These are phyloP conservation scores for Cryptococcus sp. DNA, from an alignment of 1,284 basidiomycete species.

Conservation along the genomic window DNA sequence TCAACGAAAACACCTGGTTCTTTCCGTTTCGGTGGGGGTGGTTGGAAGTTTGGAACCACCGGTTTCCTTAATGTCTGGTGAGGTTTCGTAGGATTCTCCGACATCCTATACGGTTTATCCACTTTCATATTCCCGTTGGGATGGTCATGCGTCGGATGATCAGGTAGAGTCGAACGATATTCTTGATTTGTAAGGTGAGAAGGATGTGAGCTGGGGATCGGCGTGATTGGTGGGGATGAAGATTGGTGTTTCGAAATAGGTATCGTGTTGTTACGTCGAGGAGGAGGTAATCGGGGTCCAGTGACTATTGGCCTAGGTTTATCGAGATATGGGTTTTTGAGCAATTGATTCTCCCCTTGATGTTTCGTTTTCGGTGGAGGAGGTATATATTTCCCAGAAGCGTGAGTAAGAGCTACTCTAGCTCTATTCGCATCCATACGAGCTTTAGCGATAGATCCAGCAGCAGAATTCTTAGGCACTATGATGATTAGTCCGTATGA, in stretches of 20 bases:
- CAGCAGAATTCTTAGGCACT: background rate
- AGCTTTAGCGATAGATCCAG: slow-evolving; percentile 29
- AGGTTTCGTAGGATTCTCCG: background rate
- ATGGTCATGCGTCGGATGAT: background rate
- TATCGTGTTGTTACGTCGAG: background rate
- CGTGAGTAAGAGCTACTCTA: slow-evolving; percentile 36
- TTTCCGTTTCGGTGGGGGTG: background rate
- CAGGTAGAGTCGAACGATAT: too few species aligned
- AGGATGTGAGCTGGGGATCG: background rate
- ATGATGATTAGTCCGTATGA: background rate
- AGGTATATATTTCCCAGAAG: slow-evolving; percentile 30
- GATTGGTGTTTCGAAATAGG: background rate
- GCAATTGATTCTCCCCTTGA: slow-evolving; percentile 6
- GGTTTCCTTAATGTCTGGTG: slow-evolving; percentile 7
- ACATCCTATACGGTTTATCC: background rate
- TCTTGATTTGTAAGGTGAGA: background rate
- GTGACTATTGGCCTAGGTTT: background rate
- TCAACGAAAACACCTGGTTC: slow-evolving; percentile 3
- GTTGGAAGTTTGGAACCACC: slow-evolving; percentile 11
- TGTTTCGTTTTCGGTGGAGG: slow-evolving; percentile 8
- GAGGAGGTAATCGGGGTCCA: background rate
- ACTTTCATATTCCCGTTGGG: background rate
- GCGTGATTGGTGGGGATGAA: slow-evolving; percentile 9
- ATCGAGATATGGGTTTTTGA: slow-evolving; percentile 20
- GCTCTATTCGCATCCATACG: slow-evolving; percentile 32